phyloP scores from a whole-genome alignment of 148 eudicot species.

The Rhododendron williamsianum region DNA sequence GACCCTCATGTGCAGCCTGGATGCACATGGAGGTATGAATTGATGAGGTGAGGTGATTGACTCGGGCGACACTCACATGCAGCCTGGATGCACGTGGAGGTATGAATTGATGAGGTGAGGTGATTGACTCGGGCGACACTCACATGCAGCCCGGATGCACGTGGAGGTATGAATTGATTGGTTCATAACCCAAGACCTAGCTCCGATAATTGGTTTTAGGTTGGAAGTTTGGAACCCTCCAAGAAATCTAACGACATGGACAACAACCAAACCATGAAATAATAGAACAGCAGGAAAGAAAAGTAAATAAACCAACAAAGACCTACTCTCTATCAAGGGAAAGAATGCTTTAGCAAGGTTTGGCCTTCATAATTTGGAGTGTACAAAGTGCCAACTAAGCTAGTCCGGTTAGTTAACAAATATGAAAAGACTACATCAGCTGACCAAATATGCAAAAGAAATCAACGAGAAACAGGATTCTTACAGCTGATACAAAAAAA shows the following conservation, averaged over 20 bases:
- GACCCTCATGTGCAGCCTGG: too few species aligned
- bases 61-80: not conserved
- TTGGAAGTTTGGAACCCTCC: not conserved
- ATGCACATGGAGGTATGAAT: not conserved
- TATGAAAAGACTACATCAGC: not conserved
- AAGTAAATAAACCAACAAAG: not conserved
- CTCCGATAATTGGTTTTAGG: not conserved
- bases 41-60: not conserved
- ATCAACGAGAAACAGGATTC: not conserved
- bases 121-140: too few species aligned
- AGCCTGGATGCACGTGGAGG: too few species aligned
- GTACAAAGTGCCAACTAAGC: not conserved
- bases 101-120: too few species aligned
- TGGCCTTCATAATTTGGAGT: not conserved
- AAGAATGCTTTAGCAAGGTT: not conserved
- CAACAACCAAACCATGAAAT: not conserved
- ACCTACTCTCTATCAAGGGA: not conserved
- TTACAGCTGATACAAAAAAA: not conserved
- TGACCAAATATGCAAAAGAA: not conserved
- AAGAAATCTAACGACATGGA: not conserved
- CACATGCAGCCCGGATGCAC: too few species aligned
- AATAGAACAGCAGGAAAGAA: not conserved
- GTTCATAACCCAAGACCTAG: not conserved
- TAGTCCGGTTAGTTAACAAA: not conserved
- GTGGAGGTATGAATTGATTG: too few species aligned